phyloP scores from a whole-genome alignment of 192 early-diverging fungal species.

The Dissophora ornata region DNA sequence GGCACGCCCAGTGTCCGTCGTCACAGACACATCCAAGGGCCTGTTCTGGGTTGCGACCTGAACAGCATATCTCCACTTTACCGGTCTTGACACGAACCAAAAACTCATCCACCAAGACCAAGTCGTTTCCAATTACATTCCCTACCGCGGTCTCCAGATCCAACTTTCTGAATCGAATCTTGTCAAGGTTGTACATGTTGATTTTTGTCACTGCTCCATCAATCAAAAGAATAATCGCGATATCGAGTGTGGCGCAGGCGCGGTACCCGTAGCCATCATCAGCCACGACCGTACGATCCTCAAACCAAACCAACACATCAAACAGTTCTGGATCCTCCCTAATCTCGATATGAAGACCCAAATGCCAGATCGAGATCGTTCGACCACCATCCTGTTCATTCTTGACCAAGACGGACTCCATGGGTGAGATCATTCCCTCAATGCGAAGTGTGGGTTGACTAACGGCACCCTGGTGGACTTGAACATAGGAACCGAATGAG shows the following conservation, averaged over 20 bases:
- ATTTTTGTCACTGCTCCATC: constrained; percentile 4
- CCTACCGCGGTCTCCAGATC: constrained; percentile 6
- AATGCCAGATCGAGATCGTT: neutral
- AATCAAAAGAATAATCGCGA: constrained; percentile 14
- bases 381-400: too few relatives aligned
- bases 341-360: constrained; percentile 20
- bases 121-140: neutral
- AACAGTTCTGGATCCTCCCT: neutral
- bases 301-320: constrained; percentile 22
- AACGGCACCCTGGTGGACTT: constrained; percentile 7
- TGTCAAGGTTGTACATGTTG: neutral
- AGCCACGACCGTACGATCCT: constrained; percentile 5
- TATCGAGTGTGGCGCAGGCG: constrained; percentile 19
- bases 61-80: constrained; percentile 1
- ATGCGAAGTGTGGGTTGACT: constrained; percentile 15
- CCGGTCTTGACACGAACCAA: constrained; percentile 3
- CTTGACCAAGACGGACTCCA: neutral
- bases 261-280: neutral
- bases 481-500: neutral
- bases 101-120: constrained; percentile 9
- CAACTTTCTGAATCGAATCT: constrained; percentile 20
- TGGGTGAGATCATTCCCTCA: constrained; percentile 15
- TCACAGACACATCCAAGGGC: constrained; percentile 11
- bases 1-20: neutral
- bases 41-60: constrained; percentile 8